Conservation (phyloP, 805 yeast genomes). For the Komagataella phaffii region DNA sequence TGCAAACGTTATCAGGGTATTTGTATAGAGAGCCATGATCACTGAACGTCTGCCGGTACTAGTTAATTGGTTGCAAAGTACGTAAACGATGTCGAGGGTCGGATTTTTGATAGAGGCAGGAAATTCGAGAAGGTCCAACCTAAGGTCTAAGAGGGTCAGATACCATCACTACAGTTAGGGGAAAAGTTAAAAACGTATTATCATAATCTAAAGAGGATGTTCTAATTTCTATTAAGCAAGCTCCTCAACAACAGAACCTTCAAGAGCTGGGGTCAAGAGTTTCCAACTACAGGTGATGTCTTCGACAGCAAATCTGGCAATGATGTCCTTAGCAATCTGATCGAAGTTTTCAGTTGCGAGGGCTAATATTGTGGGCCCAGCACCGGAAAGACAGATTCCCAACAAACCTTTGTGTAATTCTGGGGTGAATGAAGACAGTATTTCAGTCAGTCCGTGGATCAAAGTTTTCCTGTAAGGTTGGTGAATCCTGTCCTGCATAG, state of each 20-base stretch:
- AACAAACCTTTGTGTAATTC: slow-evolving; percentile 69
- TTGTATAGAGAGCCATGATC: neutral
- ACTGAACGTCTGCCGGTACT: neutral
- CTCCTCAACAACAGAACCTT: slow-evolving; percentile 60
- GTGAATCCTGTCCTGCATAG: slow-evolving; percentile 95
- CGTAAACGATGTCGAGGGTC: neutral
- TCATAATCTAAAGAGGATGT: neutral
- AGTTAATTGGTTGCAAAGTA: neutral
- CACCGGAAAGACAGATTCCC: slow-evolving; percentile 94
- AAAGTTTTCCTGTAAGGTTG: slow-evolving; percentile 92
- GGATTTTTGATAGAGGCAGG: neutral
- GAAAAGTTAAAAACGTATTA: neutral
- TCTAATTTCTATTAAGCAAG: slow-evolving; percentile 9
- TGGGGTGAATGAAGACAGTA: slow-evolving; percentile 71
- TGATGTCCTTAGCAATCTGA: slow-evolving; percentile 64
- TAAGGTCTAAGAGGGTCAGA: neutral
- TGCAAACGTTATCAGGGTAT: slow-evolving; percentile 11
- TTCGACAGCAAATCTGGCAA: slow-evolving; percentile 52
- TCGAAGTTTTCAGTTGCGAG: slow-evolving; percentile 86
- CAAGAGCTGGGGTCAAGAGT: slow-evolving; percentile 72
- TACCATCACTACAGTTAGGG: neutral
- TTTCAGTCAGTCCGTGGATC: slow-evolving; percentile 83
- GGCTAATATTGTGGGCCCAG: slow-evolving; percentile 94
- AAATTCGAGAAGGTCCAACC: neutral
- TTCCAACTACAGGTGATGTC: slow-evolving; percentile 69